A percentile compares a stretch with the other conserved stretches of the same genome.
These are phyloP conservation scores for Salicornia ramosissima DNA, from an alignment of 148 eudicot species.

Conservation along the genomic window DNA sequence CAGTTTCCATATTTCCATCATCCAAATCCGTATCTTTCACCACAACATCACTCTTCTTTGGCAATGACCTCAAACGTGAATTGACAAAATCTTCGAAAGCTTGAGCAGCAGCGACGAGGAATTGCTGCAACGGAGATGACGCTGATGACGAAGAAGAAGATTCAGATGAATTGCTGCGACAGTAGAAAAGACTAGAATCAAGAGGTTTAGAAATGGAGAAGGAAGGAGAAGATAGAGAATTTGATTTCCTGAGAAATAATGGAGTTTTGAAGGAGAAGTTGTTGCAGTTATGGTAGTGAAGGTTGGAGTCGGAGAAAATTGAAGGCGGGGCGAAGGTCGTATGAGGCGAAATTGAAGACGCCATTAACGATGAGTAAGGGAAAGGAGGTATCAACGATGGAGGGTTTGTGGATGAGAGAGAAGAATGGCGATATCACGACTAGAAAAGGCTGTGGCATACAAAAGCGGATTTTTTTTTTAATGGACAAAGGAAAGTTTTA, in stretches of 20 bases:
- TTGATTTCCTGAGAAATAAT: conserved; percentile 18
- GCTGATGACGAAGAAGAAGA: conserved; percentile 21
- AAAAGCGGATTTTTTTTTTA: neutral
- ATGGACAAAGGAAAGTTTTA: too few relatives aligned
- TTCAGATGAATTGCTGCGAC: conserved; percentile 33
- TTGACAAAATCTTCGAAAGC: conserved; percentile 44
- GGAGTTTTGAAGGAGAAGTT: conserved; percentile 30
- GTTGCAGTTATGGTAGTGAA: conserved; percentile 20
- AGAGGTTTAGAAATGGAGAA: conserved; percentile 20
- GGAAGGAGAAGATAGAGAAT: conserved; percentile 20
- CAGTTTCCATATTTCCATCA: conserved; percentile 24
- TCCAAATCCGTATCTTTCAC: conserved; percentile 12
- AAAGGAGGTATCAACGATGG: neutral
- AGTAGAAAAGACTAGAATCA: conserved; percentile 40
- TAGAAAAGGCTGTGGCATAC: neutral
- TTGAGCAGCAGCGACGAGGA: conserved; percentile 37
- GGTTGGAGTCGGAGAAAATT: conserved; percentile 36
- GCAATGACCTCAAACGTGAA: conserved; percentile 20
- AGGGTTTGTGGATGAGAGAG: conserved; percentile 14
- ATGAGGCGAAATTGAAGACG: conserved; percentile 47
- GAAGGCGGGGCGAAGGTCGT: conserved; percentile 40
- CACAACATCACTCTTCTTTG: conserved; percentile 17
- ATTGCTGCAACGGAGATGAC: conserved; percentile 36
- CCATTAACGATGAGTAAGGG: conserved; percentile 37
- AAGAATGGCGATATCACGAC: neutral